Evolutionary conservation across 768 basidiomycete genomes (phyloP).

Genomic region (Termitomyces heimii): DNA sequence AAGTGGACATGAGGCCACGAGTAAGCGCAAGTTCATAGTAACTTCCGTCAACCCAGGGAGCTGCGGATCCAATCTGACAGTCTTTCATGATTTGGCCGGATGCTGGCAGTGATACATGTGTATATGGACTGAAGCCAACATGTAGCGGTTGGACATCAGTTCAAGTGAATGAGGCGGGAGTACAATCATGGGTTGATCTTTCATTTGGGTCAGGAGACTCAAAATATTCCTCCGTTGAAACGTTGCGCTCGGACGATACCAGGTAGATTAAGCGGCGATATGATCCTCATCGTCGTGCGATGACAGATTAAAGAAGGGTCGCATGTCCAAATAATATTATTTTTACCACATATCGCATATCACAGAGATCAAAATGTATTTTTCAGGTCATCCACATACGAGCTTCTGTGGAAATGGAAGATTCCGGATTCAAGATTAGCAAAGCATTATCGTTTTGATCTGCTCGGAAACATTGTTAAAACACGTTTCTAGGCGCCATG

Average conservation of each 20-base stretch:
- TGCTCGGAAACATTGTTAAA: background rate
- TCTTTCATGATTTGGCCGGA: background rate
- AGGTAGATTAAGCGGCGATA: background rate
- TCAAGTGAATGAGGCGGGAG: background rate
- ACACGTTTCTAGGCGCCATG: background rate
- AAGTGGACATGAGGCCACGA: background rate
- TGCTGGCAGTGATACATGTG: too few relatives aligned
- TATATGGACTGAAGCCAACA: background rate
- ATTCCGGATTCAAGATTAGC: background rate
- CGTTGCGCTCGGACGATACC: background rate
- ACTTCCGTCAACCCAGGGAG: background rate
- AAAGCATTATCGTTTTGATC: background rate
- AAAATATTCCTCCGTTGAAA: background rate
- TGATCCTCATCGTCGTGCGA: background rate
- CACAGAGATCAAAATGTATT: background rate
- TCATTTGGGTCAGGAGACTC: background rate
- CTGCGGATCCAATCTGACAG: background rate
- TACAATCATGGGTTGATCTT: background rate
- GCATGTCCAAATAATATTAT: background rate
- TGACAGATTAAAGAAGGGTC: background rate
- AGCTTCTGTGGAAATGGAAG: background rate
- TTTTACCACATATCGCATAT: background rate
- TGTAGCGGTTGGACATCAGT: background rate
- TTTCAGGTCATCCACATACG: background rate
- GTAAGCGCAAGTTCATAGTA: background rate